Evolutionary conservation across 129 eudicot species (phyloP).

Genomic region (Escallonia herrerae): DNA sequence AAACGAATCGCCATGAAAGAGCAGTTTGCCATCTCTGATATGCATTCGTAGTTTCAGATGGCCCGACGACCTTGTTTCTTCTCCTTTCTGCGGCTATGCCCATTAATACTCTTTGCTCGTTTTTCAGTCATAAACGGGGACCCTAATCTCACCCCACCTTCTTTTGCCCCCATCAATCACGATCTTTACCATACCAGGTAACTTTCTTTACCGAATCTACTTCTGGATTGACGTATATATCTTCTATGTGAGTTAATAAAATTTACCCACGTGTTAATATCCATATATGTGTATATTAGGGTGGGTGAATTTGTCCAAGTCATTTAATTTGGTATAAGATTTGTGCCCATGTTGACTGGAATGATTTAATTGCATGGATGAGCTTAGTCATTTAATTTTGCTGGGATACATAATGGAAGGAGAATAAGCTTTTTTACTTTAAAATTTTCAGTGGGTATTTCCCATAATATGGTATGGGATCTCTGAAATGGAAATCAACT

Average conservation of each 20-base stretch:
- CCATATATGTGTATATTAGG: neutral
- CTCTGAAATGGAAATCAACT: no score
- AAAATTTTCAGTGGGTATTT: no score
- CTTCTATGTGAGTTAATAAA: no score
- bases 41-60: slow-evolving; percentile 24
- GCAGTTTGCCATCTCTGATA: neutral
- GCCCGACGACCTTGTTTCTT: slow-evolving; percentile 14
- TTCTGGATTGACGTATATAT: neutral
- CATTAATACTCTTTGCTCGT: slow-evolving; percentile 7
- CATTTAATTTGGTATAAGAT: neutral
- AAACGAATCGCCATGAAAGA: neutral
- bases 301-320: neutral
- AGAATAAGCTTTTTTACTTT: neutral
- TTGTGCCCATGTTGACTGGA: neutral
- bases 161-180: slow-evolving; percentile 74
- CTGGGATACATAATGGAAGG: neutral
- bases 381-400: neutral
- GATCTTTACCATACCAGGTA: slow-evolving; percentile 94
- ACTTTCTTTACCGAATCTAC: neutral
- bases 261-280: neutral
- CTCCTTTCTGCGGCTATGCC: slow-evolving; percentile 10
- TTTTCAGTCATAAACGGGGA: slow-evolving; percentile 29
- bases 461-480: no score
- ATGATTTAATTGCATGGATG: neutral
- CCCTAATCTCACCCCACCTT: slow-evolving; percentile 26